Percentiles rank a stretch among this genome's conserved stretches.
phyloP scores from a whole-genome alignment of 257 asterid genomes.

The Cruciata laevipes region DNA sequence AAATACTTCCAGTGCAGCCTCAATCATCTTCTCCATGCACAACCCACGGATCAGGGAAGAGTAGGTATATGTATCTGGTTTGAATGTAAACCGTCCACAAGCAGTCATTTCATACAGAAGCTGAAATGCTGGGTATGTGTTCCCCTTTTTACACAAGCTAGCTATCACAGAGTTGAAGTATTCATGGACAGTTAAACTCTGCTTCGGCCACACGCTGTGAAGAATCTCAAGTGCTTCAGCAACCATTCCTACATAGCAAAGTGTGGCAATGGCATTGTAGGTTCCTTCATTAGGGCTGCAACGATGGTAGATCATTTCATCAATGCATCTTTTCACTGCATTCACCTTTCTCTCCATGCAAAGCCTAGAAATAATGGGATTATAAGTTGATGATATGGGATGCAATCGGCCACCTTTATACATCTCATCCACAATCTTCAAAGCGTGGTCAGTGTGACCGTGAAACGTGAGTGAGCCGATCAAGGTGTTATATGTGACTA shows the following conservation, averaged over 20 bases:
- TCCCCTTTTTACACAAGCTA: conserved; percentile 65
- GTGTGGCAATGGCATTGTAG: conserved; percentile 59
- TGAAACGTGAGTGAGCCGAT: conserved; percentile 60
- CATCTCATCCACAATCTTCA: conserved; percentile 61
- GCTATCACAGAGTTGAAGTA: conserved; percentile 53
- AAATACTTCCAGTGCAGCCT: conserved; percentile 55
- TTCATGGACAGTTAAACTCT: conserved; percentile 39
- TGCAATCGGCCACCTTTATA: conserved; percentile 40
- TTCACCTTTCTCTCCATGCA: conserved; percentile 60
- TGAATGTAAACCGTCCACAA: conserved; percentile 31
- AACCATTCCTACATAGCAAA: conserved; percentile 64
- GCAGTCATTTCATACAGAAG: conserved; percentile 51
- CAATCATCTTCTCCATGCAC: conserved; percentile 70
- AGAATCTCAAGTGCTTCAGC: conserved; percentile 62
- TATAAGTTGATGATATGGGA: conserved; percentile 72
- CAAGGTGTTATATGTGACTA: conserved; percentile 64
- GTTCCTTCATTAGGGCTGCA: conserved; percentile 75
- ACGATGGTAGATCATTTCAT: conserved; percentile 45
- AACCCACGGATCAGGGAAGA: conserved; percentile 76
- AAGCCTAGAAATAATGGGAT: conserved; percentile 57
- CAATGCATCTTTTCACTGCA: conserved; percentile 48
- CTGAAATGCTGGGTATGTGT: conserved; percentile 63
- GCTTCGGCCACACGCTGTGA: conserved; percentile 50
- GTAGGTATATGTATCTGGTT: conserved; percentile 69
- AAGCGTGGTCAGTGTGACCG: conserved; percentile 69